A percentile compares a stretch with the other conserved stretches of the same genome.
These are phyloP conservation scores for Agapanthus africanus DNA, from an alignment of 106 monocot species.

Conservation along the genomic window DNA sequence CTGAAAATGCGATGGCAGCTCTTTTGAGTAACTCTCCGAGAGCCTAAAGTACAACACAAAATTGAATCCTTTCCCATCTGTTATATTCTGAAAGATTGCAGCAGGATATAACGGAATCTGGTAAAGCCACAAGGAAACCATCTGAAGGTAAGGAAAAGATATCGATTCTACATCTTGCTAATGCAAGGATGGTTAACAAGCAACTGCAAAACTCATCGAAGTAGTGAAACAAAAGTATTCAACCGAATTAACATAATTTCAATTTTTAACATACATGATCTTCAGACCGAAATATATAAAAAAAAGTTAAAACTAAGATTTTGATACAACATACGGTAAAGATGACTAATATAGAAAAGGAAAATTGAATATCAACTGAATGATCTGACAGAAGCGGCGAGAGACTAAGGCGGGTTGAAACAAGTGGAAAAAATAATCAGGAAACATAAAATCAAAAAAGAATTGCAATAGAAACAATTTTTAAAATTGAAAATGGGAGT, in stretches of 20 bases:
- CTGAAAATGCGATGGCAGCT: conserved; percentile 58
- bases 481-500: too few species aligned
- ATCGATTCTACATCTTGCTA: too few species aligned
- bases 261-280: not conserved
- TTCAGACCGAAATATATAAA: not conserved
- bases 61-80: conserved; percentile 82
- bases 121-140: conserved; percentile 3
- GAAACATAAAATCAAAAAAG: too few species aligned
- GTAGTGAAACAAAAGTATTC: not conserved
- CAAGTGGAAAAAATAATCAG: too few species aligned
- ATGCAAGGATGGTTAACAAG: not conserved
- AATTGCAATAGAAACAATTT: too few species aligned
- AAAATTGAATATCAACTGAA: too few species aligned
- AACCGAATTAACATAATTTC: not conserved
- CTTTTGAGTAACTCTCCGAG: conserved; percentile 61
- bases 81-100: conserved; percentile 74
- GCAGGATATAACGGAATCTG: conserved; percentile 88
- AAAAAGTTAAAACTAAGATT: too few species aligned
- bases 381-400: too few species aligned
- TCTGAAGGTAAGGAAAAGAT: not conserved
- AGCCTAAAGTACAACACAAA: conserved; percentile 81
- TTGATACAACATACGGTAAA: too few species aligned
- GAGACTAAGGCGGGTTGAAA: too few species aligned
- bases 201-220: not conserved
- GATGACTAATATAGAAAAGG: too few species aligned